A percentile compares a stretch with the other conserved stretches of the same genome.
Evolutionary conservation across 1,284 basidiomycete species (phyloP).

Genomic region (Naganishia albida): DNA sequence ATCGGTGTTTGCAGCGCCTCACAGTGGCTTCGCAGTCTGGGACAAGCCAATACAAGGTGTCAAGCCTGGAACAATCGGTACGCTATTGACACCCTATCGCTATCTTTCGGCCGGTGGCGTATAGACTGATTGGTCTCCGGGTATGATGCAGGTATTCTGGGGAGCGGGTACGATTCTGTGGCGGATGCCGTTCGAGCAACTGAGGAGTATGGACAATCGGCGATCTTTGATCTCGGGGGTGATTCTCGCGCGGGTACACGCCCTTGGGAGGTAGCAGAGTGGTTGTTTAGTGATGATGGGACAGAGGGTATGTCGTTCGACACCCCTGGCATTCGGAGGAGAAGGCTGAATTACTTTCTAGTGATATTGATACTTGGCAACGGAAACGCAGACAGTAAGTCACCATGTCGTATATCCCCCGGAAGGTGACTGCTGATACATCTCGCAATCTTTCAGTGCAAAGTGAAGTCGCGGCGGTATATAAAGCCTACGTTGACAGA

Average conservation of each 20-base stretch:
- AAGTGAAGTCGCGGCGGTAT: slow-evolving; percentile 8
- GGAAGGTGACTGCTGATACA: too few species aligned
- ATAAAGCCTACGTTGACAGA: slow-evolving; percentile 13
- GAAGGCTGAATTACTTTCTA: not conserved
- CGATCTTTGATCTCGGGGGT: slow-evolving; percentile 9
- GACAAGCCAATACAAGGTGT: slow-evolving; percentile 14
- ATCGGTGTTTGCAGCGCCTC: slow-evolving; percentile 20
- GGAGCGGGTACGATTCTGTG: slow-evolving; percentile 6
- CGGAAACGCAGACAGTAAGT: slow-evolving; percentile 19
- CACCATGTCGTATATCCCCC: too few species aligned
- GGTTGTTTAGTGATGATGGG: slow-evolving; percentile 25
- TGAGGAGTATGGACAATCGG: slow-evolving; percentile 7
- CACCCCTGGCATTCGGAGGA: not conserved
- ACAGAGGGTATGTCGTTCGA: slow-evolving; percentile 12
- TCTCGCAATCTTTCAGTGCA: not conserved
- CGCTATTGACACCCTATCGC: not conserved
- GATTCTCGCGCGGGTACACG: slow-evolving; percentile 12
- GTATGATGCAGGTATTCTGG: slow-evolving; percentile 6
- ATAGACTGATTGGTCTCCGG: not conserved
- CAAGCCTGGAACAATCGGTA: slow-evolving; percentile 21
- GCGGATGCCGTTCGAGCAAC: slow-evolving; percentile 9
- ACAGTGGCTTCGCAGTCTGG: slow-evolving; percentile 24
- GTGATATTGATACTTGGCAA: slow-evolving; percentile 16
- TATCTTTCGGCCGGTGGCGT: too few species aligned
- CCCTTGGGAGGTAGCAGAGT: slow-evolving; percentile 17